phyloP scores from a whole-genome alignment of 495 filamentous ascomycete species.

The Aspergillus egyptiacus region DNA sequence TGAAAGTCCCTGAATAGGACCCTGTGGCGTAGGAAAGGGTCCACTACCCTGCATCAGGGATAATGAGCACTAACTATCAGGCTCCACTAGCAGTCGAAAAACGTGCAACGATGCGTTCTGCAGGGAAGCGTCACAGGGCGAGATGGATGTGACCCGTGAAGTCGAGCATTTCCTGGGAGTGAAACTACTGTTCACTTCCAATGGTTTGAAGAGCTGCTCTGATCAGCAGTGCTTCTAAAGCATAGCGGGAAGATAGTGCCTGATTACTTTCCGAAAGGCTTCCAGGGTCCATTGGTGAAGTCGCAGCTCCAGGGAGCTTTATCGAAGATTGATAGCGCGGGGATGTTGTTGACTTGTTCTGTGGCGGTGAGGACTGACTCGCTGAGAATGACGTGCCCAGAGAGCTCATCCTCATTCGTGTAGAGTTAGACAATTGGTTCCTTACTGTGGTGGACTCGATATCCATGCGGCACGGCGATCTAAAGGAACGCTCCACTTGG shows the following conservation, averaged over 20 bases:
- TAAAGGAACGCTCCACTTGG: background rate
- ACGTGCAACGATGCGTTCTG: constrained; percentile 4
- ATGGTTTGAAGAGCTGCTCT: background rate
- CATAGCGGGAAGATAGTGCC: too few relatives aligned
- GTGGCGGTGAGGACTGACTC: background rate
- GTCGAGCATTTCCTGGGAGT: constrained; percentile 1
- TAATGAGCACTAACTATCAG: too few relatives aligned
- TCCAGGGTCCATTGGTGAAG: constrained; percentile 1
- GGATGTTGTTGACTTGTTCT: background rate
- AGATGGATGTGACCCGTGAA: background rate
- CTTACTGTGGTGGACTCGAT: background rate
- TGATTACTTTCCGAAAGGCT: constrained; percentile 6
- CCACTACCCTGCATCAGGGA: constrained; percentile 2
- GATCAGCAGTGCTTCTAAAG: too few relatives aligned
- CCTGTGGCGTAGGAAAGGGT: background rate
- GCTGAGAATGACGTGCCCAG: constrained; percentile 1
- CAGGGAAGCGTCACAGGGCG: background rate
- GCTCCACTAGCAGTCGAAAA: too few relatives aligned
- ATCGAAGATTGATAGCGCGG: background rate
- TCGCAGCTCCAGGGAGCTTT: background rate
- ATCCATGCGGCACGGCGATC: background rate
- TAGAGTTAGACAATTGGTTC: background rate
- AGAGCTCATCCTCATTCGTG: background rate
- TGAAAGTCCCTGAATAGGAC: constrained; percentile 2
- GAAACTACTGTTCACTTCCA: constrained; percentile 7